A percentile compares a stretch with the other conserved stretches of the same genome.
These are phyloP conservation scores for Rhizopus microsporus DNA, from an alignment of 371 early-diverging fungal genomes.

Conservation along the genomic window DNA sequence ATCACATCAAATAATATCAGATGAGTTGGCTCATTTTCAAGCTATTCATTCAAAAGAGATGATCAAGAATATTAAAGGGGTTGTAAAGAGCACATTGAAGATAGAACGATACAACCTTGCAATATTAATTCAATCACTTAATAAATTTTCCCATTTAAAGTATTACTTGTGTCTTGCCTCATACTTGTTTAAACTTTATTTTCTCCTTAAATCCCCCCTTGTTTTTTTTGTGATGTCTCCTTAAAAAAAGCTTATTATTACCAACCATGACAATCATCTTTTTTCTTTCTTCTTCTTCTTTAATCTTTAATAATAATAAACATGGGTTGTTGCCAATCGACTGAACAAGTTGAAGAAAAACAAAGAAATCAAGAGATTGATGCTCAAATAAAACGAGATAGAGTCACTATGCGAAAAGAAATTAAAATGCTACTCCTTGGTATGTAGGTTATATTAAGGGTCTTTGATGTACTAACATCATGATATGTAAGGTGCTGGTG, in stretches of 20 bases:
- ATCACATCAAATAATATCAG: constrained; percentile 41
- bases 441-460: constrained; percentile 30
- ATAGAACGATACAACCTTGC: constrained; percentile 13
- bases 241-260: not conserved
- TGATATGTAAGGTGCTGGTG: constrained; percentile 83
- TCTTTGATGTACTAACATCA: not conserved
- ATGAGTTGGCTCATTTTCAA: constrained; percentile 46
- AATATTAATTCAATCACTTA: constrained; percentile 14
- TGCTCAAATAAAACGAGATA: constrained; percentile 80
- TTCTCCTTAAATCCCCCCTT: not conserved
- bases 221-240: not conserved
- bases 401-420: constrained; percentile 77
- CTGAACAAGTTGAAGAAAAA: constrained; percentile 82
- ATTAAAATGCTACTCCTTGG: constrained; percentile 95
- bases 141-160: constrained; percentile 1
- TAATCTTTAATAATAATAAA: not conserved
- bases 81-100: constrained; percentile 12
- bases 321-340: constrained; percentile 92
- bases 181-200: constrained; percentile 6
- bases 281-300: constrained; percentile 5
- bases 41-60: constrained; percentile 27
- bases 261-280: not conserved
- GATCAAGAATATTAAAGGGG: constrained; percentile 7
- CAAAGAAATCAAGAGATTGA: constrained; percentile 89
- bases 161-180: not conserved